Evolutionary conservation across 306 rosid genomes (phyloP).

Genomic region (Lotus japonicus): DNA sequence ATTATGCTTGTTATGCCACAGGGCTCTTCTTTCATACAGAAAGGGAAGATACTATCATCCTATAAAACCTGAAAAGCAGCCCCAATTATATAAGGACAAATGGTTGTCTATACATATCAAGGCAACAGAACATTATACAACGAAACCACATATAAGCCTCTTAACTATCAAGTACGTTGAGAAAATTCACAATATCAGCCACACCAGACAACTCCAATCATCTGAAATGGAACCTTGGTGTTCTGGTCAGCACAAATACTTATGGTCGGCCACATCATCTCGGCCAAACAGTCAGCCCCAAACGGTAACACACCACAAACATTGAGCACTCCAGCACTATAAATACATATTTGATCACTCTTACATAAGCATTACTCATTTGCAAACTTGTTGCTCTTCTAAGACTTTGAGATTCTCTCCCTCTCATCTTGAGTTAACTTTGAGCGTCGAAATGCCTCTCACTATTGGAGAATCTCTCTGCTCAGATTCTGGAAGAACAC

Average conservation of each 20-base stretch:
- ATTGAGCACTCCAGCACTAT: no score
- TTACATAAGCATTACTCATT: no score
- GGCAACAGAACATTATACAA: not conserved
- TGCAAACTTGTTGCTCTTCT: no score
- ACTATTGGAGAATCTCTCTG: no score
- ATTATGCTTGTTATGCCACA: slow-evolving; percentile 5
- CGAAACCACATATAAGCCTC: slow-evolving; percentile 9
- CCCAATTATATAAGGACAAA: not conserved
- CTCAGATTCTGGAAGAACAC: not conserved
- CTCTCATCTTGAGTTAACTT: no score
- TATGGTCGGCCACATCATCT: no score
- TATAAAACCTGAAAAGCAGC: slow-evolving; percentile 8
- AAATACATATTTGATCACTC: no score
- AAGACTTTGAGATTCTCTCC: no score
- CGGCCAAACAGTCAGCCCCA: no score
- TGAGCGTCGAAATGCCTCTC: no score
- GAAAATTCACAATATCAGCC: not conserved
- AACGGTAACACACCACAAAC: no score
- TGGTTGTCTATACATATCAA: not conserved
- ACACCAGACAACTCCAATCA: not conserved
- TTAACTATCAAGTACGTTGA: not conserved
- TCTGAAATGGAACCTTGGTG: not conserved
- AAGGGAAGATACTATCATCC: not conserved
- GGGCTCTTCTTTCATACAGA: not conserved
- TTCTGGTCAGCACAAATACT: no score